Base-by-base conservation (phyloP, 345 rosid species). In the Sonneratia alba region DNA sequence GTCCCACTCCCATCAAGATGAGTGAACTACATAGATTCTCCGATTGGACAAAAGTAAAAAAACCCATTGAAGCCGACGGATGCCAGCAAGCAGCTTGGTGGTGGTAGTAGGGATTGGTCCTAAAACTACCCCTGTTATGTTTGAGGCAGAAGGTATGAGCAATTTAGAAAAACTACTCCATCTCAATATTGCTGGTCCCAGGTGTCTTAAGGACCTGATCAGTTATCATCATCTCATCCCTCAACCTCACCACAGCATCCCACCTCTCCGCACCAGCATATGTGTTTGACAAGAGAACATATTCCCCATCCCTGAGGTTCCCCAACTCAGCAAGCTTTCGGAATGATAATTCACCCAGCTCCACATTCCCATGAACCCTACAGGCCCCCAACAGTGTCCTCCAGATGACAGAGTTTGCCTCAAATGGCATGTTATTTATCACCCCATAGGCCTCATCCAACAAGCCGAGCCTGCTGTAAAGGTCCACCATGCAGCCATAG, bases 401-500 rank as follows among this genome's bases (percentile, higher is more conserved):
- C 83, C 84, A 83, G 51, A 81, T 67, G 2, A 82, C 82, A 15
- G 53, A 53, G 38, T 81, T 82, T 14, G 86, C 79, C 45, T 74
- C 38, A 68, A 74, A 74, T 16, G 84, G 81, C 84, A 81, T 83
- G 19, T 38, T 21, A 49, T 76, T 74, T 37, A 75, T 75, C 34
- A 78, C 61, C 69, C 59, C 56, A 63, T 67, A 55, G 7, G 87
- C 87, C 74, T 83, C 84, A 57, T 73, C 79, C 38, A 83, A 68
- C 66, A 68, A 49, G 34, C 83, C 84, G 34, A 79, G 68, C 40
- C 87, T 74, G 70, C 84, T 76, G 24, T 81, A 76, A 40, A 83
- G 74, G 72, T 83, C 87, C 10, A 83, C 70, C 75, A 83, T 72
- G 69, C 87, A 83, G n/a, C 83, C 78, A 34, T 65, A 81, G 68